Evolutionary conservation across 306 rosid species (phyloP).

Genomic region (Corylus avellana): DNA sequence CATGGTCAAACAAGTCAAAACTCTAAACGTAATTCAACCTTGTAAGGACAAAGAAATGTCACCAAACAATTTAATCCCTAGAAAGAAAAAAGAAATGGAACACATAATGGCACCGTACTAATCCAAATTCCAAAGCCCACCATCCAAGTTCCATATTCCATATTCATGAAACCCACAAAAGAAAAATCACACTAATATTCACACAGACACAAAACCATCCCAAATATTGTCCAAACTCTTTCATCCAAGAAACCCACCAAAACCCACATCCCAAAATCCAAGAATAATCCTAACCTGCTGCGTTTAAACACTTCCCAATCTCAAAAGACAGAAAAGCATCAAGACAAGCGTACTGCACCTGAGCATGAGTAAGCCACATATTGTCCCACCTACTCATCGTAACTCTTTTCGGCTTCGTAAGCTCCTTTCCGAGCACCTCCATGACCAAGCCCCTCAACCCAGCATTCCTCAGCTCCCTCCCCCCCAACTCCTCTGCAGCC

Average conservation of each 20-base stretch:
- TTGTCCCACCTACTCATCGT: conserved; percentile 58
- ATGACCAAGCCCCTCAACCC: conserved; percentile 46
- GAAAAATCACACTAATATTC: not conserved
- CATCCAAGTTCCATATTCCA: not conserved
- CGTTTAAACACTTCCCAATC: conserved; percentile 33
- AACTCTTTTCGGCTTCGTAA: conserved; percentile 42
- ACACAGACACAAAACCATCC: not conserved
- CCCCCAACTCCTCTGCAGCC: conserved; percentile 16
- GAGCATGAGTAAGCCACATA: conserved; percentile 36
- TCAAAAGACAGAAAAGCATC: conserved; percentile 53
- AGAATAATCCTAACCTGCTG: not conserved
- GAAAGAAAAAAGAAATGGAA: not conserved
- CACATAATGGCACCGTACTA: no score
- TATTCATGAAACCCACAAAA: not conserved
- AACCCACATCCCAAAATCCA: not conserved
- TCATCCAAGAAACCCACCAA: not conserved
- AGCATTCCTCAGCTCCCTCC: conserved; percentile 24
- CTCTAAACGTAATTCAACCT: not conserved
- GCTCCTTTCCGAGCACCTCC: conserved; percentile 33
- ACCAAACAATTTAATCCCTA: not conserved
- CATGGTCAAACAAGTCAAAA: not conserved
- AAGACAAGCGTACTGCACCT: conserved; percentile 52
- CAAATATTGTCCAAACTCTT: not conserved
- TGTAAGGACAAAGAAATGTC: not conserved
- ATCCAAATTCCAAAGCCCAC: conserved; percentile 1